These are phyloP conservation scores for Aspergillus arachidicola DNA, from an alignment of 2,329 filamentous ascomycete species.

Conservation along the genomic window DNA sequence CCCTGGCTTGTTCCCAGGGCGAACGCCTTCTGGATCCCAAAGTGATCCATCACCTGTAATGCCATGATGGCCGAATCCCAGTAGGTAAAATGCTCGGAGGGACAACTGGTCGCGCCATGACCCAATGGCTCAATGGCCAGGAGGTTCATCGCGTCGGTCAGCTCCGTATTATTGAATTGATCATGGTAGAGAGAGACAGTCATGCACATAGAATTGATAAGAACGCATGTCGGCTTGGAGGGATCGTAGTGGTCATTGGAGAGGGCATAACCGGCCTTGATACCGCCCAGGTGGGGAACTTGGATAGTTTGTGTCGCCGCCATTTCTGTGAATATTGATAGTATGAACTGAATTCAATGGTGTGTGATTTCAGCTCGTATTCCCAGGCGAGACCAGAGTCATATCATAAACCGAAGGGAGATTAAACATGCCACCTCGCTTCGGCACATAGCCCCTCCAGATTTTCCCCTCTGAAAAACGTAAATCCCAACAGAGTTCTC, in stretches of 20 bases:
- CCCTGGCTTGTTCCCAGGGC: conserved; percentile 57
- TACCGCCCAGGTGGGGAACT: conserved; percentile 55
- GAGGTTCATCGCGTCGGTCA: conserved; percentile 49
- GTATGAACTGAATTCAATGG: background rate
- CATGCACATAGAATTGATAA: conserved; percentile 57
- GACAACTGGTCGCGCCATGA: conserved; percentile 53
- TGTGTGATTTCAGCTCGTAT: conserved; percentile 1
- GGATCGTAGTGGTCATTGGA: conserved; percentile 49
- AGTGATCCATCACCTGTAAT: conserved; percentile 56
- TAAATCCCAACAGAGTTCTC: background rate
- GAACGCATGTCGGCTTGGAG: conserved; percentile 53
- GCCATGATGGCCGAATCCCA: conserved; percentile 60
- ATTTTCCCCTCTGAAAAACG: background rate
- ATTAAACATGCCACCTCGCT: background rate
- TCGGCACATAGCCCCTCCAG: background rate
- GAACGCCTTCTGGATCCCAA: conserved; percentile 50
- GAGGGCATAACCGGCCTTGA: conserved; percentile 52
- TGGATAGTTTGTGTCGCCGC: conserved; percentile 37
- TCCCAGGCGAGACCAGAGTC: background rate
- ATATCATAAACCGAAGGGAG: background rate
- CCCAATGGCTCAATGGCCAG: conserved; percentile 58
- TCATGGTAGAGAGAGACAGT: conserved; percentile 47
- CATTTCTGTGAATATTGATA: conserved; percentile 16
- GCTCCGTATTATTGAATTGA: conserved; percentile 41
- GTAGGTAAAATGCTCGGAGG: conserved; percentile 54